Conservation (phyloP, 352 stramenopile species). For the Pythium apleroticum region DNA sequence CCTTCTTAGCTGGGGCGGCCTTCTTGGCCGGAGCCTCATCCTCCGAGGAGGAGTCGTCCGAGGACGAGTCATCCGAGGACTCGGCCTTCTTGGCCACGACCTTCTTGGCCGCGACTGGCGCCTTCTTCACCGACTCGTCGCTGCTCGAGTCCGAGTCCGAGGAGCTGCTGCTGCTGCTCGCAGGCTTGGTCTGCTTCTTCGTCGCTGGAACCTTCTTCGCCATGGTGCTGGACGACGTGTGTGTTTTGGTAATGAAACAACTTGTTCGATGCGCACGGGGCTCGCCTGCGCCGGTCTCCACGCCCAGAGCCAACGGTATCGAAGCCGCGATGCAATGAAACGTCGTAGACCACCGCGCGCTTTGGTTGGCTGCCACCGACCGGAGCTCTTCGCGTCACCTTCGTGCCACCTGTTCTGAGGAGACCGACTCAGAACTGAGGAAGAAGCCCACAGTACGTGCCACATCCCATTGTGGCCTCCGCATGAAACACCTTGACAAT, state of each 20-base stretch:
- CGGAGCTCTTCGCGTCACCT: conserved; percentile 33
- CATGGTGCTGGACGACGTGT: conserved; percentile 26
- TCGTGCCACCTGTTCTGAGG: conserved; percentile 16
- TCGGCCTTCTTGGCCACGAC: conserved; percentile 17
- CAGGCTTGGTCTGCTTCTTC: conserved; percentile 40
- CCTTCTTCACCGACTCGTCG: conserved; percentile 46
- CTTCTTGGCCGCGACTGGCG: conserved; percentile 28
- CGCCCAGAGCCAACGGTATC: conserved; percentile 11
- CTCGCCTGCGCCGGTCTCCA: not conserved
- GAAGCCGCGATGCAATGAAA: conserved; percentile 35
- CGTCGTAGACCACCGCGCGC: conserved; percentile 20
- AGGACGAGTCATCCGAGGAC: conserved; percentile 25
- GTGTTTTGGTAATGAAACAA: conserved; percentile 12
- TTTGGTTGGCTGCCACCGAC: conserved; percentile 32
- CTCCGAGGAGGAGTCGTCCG: conserved; percentile 39
- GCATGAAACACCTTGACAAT: conserved; percentile 14
- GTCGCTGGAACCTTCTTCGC: conserved; percentile 42
- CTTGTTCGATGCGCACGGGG: not conserved
- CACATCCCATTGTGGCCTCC: not conserved
- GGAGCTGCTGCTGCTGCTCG: conserved; percentile 35
- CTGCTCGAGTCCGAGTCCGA: conserved; percentile 40
- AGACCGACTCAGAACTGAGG: not conserved
- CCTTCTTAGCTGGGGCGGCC: conserved; percentile 47
- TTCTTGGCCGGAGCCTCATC: conserved; percentile 40
- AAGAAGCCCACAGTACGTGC: not conserved